Percentiles rank a stretch among this genome's conserved stretches.
phyloP scores from a whole-genome alignment of 768 basidiomycete genomes.

The Tricholoma furcatifolium region DNA sequence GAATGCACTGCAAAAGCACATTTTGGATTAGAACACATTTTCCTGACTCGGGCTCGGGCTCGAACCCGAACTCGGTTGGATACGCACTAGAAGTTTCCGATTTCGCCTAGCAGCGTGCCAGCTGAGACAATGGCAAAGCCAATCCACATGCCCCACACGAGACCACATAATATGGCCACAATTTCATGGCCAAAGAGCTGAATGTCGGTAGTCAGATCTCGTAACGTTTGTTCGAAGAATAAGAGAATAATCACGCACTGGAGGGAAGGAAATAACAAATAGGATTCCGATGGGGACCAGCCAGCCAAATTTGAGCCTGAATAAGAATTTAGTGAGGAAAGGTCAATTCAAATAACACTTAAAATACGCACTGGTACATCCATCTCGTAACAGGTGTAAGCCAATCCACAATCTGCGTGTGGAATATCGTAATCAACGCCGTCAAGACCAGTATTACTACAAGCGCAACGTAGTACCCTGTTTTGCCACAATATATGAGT shows the following conservation, averaged over 20 bases:
- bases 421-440: conserved; percentile 57
- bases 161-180: conserved; percentile 80
- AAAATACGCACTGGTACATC: conserved; percentile 39
- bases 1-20: conserved; percentile 59
- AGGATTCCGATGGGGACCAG: conserved; percentile 77
- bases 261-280: conserved; percentile 86
- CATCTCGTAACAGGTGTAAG: conserved; percentile 64
- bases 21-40: neutral
- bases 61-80: too few relatives aligned
- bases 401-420: conserved; percentile 70
- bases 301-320: conserved; percentile 61
- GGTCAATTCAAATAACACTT: neutral
- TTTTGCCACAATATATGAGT: neutral
- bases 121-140: conserved; percentile 87
- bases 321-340: neutral
- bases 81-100: conserved; percentile 83
- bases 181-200: conserved; percentile 93
- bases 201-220: neutral
- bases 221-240: neutral
- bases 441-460: conserved; percentile 47
- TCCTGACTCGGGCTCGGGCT: neutral
- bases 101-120: conserved; percentile 82
- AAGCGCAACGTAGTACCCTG: conserved; percentile 53
- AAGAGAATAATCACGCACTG: conserved; percentile 35
- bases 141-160: conserved; percentile 87